Base-by-base conservation (phyloP, 2,329 filamentous ascomycete genomes). In the Colletotrichum musae region DNA sequence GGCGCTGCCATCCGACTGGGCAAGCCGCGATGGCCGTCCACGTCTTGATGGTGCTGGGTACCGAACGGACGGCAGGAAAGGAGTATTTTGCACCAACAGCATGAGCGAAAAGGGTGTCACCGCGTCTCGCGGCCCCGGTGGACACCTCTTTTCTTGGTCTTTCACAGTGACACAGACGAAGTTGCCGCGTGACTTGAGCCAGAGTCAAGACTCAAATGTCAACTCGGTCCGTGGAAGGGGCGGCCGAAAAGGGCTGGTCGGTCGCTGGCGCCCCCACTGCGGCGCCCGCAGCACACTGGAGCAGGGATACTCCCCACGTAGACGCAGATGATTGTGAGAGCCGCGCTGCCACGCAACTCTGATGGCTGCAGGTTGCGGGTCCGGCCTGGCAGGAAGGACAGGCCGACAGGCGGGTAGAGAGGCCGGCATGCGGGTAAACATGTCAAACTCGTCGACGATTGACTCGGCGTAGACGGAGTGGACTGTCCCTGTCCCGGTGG, bases 311-410 rank as follows among this genome's bases (percentile, higher is more conserved):
- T 43, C 51, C 32, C 54, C 48, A 48, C 28, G 26, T 21, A 54
- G 50, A 28, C 61, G 61, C 45, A 59, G 36, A 65, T 28, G 10
- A 45, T 61, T 21, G 58, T 41, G 57, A 50, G 64, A 67, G 51
- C 43, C 57, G 57, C 57, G 57, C 41, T 48, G 57, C 21, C 57
- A 50, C 57, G 64, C 50, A 56, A 50, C 57, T 61, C 56, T 61
- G 36, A 24, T 47, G 43, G 28, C 10, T 52, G 58, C 48, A 43
- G 5, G 51, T 48, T 51, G 48, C 24, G 48, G 54, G 36, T 47
- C 48, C n/a, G 32, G 21, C 7, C 32, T 39, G 50, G 13, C 58
- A 51, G 32, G n/a, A 15, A 43, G 15, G 26, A 18, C 50, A 52
- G 58, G 50, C 41, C 64, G 50, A 43, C 21, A 18, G 26, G 57